Base-by-base conservation (phyloP, 2,329 filamentous ascomycete genomes). In the Pyrenophora graminea region DNA sequence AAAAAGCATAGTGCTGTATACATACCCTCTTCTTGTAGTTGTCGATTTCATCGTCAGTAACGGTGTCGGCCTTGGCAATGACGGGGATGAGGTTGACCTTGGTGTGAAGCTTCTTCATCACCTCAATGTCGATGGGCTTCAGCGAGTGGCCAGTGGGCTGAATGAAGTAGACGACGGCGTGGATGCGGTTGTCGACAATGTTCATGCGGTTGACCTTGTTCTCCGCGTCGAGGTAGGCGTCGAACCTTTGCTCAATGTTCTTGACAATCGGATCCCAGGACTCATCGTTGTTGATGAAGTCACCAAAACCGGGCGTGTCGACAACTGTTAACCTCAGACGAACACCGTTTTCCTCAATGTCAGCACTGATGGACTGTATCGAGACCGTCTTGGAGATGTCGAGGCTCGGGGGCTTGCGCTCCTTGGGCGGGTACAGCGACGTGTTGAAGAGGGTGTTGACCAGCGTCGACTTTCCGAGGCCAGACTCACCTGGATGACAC, bases 141-240 rank as follows among this genome's bases (percentile, higher is more conserved):
- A 99, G 82, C 30, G 94, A 96, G 82, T 99, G 94, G 56, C 94
- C 94, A 27, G 94, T 99, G 63, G 94, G 94, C 80, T 99, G 93
- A 69, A 99, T 97, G 82, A 99, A 99, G 85, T 97, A 99, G 58
- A 99, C 94, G 70, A 95, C 97, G 49, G 94, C 94, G 71, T 99
- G 94, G 59, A 99, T 95, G 68, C 94, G 90, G 84, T 97, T 99
- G 80, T 99, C 94, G 58, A 99, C 89, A 76, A 97, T 97, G 84
- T 99, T 99, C 87, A 97, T 96, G 70, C 94, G 91, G 83, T 99
- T 99, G 76, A 99, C 91, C 85, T 97, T 99, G 86, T 99, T 99
- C 85, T 99, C 94, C 39, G 94, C 93, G 78, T 99, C 94, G 53
- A 99, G 84, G 77, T 97, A 99, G 46, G 94, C 92, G 77, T 99